These are phyloP conservation scores for Xylaria palmicola DNA, from an alignment of 495 filamentous ascomycete genomes.

Conservation along the genomic window DNA sequence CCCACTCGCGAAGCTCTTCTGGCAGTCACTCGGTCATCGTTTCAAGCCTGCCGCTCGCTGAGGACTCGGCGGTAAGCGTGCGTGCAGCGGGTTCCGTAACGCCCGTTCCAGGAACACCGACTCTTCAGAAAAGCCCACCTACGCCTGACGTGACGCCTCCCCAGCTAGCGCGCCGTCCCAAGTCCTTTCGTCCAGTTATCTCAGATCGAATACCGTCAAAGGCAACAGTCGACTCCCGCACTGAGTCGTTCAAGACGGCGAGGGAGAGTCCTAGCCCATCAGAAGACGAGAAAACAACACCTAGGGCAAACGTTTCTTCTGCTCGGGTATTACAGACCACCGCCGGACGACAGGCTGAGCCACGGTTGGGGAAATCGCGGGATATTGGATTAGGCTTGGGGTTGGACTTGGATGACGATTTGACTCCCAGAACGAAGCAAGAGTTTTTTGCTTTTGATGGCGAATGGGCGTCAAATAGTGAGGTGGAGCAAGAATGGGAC, in stretches of 20 bases:
- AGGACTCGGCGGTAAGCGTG: constrained; percentile 32
- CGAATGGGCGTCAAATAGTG: constrained; percentile 44
- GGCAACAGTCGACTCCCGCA: constrained; percentile 53
- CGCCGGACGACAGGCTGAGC: constrained; percentile 28
- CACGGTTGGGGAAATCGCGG: constrained; percentile 31
- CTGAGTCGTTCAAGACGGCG: constrained; percentile 74
- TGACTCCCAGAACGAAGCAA: constrained; percentile 37
- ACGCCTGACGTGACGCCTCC: constrained; percentile 71
- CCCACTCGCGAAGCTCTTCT: constrained; percentile 53
- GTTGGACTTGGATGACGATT: constrained; percentile 42
- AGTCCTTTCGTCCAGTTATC: constrained; percentile 38
- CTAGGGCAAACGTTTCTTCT: constrained; percentile 48
- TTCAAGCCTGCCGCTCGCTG: constrained; percentile 34
- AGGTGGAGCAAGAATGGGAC: constrained; percentile 55
- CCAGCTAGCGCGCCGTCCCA: constrained; percentile 37
- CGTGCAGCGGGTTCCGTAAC: constrained; percentile 2
- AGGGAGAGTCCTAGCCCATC: constrained; percentile 60
- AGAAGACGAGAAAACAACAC: constrained; percentile 56
- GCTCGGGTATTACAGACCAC: constrained; percentile 41
- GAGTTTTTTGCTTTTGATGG: constrained; percentile 50
- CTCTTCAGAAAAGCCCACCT: constrained; percentile 62
- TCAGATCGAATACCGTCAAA: constrained; percentile 46
- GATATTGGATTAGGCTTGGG: constrained; percentile 52
- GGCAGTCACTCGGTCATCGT: constrained; percentile 37
- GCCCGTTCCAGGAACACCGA: constrained; percentile 12